These are phyloP conservation scores for Zygosaccharomyces pseudobailii DNA, from an alignment of 1,139 yeast species.

Conservation along the genomic window DNA sequence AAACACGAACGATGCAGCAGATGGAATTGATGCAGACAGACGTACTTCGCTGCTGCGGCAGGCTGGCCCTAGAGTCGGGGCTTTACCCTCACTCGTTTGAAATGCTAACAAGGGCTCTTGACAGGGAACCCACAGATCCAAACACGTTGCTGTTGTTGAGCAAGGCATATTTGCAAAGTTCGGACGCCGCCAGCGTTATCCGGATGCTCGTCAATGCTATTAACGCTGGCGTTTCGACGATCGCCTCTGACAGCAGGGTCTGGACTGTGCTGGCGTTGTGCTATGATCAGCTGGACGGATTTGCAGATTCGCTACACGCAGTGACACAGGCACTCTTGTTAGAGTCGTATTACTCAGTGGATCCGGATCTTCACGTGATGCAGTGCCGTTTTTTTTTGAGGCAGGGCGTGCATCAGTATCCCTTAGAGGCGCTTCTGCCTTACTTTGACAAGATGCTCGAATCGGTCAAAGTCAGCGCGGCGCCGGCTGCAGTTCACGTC, in stretches of 20 bases:
- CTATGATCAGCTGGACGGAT: slow-evolving; percentile 16
- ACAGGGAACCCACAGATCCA: slow-evolving; percentile 17
- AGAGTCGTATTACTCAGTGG: slow-evolving; percentile 1
- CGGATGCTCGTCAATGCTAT: slow-evolving; percentile 6
- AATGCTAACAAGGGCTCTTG: slow-evolving; percentile 14
- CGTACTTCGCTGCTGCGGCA: slow-evolving; percentile 19
- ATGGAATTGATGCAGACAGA: slow-evolving; percentile 11
- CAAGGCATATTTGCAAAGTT: slow-evolving; percentile 15
- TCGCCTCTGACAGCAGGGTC: slow-evolving; percentile 6
- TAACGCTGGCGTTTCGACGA: slow-evolving; percentile 3
- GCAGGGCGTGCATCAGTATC: slow-evolving; percentile 9
- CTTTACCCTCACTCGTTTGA: slow-evolving; percentile 16
- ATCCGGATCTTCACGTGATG: slow-evolving; percentile 12
- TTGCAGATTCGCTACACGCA: slow-evolving; percentile 15
- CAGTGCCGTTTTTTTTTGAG: slow-evolving; percentile 18
- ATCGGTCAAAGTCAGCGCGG: slow-evolving; percentile 10
- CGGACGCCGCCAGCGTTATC: slow-evolving; percentile 16
- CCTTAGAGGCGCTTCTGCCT: slow-evolving; percentile 11
- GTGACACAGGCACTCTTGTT: slow-evolving; percentile 10
- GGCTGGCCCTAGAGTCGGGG: slow-evolving; percentile 21
- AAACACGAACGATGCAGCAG: slow-evolving; percentile 4
- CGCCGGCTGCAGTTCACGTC: slow-evolving; percentile 12
- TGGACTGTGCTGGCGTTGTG: slow-evolving; percentile 18
- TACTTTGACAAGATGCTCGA: slow-evolving; percentile 16
- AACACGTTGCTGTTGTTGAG: slow-evolving; percentile 16